A percentile compares a stretch with the other conserved stretches of the same genome.
Conservation (phyloP, 495 filamentous ascomycete genomes). For the Cercophora scortea region DNA sequence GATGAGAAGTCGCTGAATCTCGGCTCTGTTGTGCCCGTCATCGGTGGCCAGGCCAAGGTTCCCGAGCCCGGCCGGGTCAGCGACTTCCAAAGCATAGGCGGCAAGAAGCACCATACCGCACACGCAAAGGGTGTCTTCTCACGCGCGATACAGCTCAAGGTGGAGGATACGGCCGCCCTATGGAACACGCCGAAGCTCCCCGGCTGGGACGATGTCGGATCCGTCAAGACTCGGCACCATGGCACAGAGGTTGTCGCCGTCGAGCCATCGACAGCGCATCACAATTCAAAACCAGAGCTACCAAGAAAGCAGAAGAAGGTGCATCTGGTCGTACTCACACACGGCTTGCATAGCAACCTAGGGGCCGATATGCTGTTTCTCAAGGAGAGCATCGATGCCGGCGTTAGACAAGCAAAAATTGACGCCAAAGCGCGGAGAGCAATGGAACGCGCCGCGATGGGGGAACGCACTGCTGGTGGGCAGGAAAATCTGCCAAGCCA, state of each 20-base stretch:
- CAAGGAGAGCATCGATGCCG: conserved; percentile 91
- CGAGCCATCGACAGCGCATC: no score
- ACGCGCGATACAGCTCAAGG: conserved; percentile 60
- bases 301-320: conserved; percentile 57
- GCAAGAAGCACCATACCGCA: conserved; percentile 33
- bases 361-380: conserved; percentile 94
- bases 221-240: conserved; percentile 21
- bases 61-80: conserved; percentile 58
- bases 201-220: conserved; percentile 41
- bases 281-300: neutral
- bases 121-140: conserved; percentile 71
- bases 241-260: conserved; percentile 14
- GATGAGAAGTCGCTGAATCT: conserved; percentile 74
- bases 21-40: conserved; percentile 45
- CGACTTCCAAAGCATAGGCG: conserved; percentile 53
- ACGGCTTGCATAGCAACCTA: conserved; percentile 95
- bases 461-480: conserved; percentile 18
- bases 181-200: conserved; percentile 89
- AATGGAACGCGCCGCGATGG: conserved; percentile 25
- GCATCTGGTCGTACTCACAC: conserved; percentile 86
- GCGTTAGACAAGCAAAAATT: conserved; percentile 59
- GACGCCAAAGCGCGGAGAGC: conserved; percentile 51
- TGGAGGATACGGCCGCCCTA: conserved; percentile 80
- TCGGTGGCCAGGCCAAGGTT: conserved; percentile 33
- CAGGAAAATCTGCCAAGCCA: conserved; percentile 46